Evolutionary conservation across 306 rosid genomes (phyloP).

Genomic region (Oxytropis ochrocephala): DNA sequence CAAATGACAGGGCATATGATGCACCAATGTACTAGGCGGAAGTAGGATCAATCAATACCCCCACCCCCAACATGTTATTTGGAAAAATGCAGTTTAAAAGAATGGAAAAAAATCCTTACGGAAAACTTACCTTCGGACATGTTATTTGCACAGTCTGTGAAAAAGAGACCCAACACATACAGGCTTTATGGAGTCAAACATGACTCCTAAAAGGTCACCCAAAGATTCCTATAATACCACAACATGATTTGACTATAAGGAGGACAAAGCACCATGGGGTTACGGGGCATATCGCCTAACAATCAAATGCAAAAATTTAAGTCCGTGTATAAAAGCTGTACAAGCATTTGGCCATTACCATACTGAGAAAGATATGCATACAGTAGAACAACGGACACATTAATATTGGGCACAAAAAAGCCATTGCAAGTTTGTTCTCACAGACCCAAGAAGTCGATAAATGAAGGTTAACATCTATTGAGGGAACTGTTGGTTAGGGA

Average conservation of each 20-base stretch:
- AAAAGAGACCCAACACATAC: too few species aligned
- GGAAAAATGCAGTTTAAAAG: too few species aligned
- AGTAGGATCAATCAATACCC: neutral
- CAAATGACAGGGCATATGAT: neutral
- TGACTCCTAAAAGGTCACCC: neutral
- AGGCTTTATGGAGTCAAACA: neutral
- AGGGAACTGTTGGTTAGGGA: neutral
- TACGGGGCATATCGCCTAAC: neutral
- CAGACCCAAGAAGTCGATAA: neutral
- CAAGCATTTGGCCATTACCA: neutral
- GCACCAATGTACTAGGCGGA: neutral
- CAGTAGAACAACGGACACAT: neutral
- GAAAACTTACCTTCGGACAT: too few species aligned
- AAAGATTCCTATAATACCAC: neutral
- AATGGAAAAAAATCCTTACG: too few species aligned
- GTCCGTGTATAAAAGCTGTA: neutral
- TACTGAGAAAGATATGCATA: neutral
- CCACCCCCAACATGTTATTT: too few species aligned
- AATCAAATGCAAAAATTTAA: neutral
- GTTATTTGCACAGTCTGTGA: too few species aligned
- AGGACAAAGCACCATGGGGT: neutral
- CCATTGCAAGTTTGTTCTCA: neutral
- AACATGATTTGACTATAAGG: neutral
- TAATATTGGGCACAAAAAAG: neutral
- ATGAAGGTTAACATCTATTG: neutral